These are phyloP conservation scores for Leccinum sublutescens DNA, from an alignment of 768 basidiomycete genomes.

Conservation along the genomic window DNA sequence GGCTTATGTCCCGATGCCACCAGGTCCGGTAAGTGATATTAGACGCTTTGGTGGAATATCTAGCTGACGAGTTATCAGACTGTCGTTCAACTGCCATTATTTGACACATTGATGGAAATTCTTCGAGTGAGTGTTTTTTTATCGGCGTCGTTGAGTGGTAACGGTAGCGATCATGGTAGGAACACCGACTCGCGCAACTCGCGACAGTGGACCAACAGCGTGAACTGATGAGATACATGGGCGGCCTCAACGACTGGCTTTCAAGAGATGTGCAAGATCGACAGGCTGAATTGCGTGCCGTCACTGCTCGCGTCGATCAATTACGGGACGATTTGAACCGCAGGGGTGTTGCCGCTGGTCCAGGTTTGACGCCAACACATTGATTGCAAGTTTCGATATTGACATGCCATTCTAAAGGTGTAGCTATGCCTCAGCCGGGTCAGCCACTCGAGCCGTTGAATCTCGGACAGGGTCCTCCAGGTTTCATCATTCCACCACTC, in stretches of 20 bases:
- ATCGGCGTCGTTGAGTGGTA: conserved; percentile 1
- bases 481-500: conserved; percentile 25
- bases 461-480: conserved; percentile 12
- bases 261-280: conserved; percentile 76
- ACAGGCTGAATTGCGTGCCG: conserved; percentile 66
- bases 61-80: conserved; percentile 39
- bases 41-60: not conserved
- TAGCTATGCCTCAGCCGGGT: conserved; percentile 27
- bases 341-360: conserved; percentile 41
- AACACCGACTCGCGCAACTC: conserved; percentile 70
- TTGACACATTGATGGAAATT: conserved; percentile 69
- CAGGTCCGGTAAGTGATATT: conserved; percentile 48
- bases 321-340: conserved; percentile 45
- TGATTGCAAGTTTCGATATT: not conserved
- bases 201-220: conserved; percentile 79
- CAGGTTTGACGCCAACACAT: conserved; percentile 30
- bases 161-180: conserved; percentile 40
- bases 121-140: conserved; percentile 47
- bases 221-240: conserved; percentile 78
- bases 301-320: conserved; percentile 59
- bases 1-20: conserved; percentile 45
- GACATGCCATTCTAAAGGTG: conserved; percentile 10
- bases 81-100: conserved; percentile 60
- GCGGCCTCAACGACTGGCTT: conserved; percentile 75
- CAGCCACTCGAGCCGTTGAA: not conserved